phyloP scores from a whole-genome alignment of 2,329 filamentous ascomycete genomes.

The Cladophialophora exuberans region DNA sequence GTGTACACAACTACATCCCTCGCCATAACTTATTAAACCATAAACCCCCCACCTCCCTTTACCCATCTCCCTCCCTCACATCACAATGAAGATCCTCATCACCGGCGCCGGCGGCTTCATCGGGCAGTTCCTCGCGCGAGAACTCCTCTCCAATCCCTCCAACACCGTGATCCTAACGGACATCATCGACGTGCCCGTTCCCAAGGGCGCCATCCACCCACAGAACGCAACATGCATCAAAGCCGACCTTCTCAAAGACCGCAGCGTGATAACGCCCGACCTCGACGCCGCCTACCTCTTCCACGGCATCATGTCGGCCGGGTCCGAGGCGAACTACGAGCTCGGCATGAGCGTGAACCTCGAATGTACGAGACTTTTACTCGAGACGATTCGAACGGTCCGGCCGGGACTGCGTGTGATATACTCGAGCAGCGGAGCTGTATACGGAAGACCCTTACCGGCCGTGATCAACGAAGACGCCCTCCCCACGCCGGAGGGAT shows the following conservation, averaged over 20 bases:
- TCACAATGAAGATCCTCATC: conserved; percentile 58
- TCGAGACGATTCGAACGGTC: conserved; percentile 55
- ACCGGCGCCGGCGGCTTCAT: conserved; percentile 68
- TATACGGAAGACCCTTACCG: conserved; percentile 63
- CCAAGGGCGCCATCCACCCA: conserved; percentile 51
- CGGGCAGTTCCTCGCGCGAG: conserved; percentile 62
- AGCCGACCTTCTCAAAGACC: conserved; percentile 57
- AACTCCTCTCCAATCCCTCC: conserved; percentile 55
- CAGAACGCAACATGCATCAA: conserved; percentile 55
- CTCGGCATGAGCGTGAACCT: conserved; percentile 64
- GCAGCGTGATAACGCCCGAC: conserved; percentile 43
- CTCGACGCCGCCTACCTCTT: conserved; percentile 63
- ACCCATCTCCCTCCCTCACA: background rate
- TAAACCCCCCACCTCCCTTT: no score
- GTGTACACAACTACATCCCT: no score
- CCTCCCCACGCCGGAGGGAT: conserved; percentile 62
- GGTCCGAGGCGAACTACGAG: conserved; percentile 64
- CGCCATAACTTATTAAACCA: no score
- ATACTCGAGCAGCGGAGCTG: conserved; percentile 65
- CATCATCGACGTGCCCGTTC: conserved; percentile 57
- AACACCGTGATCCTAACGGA: conserved; percentile 61
- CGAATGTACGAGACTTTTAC: conserved; percentile 59
- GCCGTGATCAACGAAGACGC: conserved; percentile 55
- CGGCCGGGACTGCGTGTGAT: conserved; percentile 61
- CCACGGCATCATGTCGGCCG: conserved; percentile 70